Conservation (phyloP, 106 monocot species). For the Narthecium ossifragum region DNA sequence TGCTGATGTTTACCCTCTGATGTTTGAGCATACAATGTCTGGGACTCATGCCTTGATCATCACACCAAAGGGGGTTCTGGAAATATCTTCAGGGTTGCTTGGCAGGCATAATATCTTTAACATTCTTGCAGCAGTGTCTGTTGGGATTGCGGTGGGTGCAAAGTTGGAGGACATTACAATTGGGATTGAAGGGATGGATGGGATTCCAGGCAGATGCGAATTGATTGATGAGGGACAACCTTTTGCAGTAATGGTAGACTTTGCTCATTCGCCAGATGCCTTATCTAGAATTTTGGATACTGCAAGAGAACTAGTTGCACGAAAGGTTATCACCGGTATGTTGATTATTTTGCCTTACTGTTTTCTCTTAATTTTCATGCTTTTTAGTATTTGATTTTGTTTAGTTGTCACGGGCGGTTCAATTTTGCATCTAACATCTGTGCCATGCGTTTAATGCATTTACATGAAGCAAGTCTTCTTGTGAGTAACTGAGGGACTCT, state of each 20-base stretch:
- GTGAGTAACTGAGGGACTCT: too few species aligned
- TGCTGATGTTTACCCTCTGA: slow-evolving; percentile 20
- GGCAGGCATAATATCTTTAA: slow-evolving; percentile 28
- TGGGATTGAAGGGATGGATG: slow-evolving; percentile 22
- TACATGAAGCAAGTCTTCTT: too few species aligned
- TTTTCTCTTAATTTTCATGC: background rate
- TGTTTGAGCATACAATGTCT: slow-evolving; percentile 13
- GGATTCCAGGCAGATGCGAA: slow-evolving; percentile 25
- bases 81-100: slow-evolving; percentile 26
- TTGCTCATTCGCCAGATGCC: slow-evolving; percentile 35
- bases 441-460: too few species aligned
- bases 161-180: slow-evolving; percentile 13
- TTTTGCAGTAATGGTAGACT: slow-evolving; percentile 29
- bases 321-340: slow-evolving; percentile 37
- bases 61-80: slow-evolving; percentile 19
- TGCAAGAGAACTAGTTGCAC: slow-evolving; percentile 27
- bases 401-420: too few species aligned
- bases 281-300: slow-evolving; percentile 27
- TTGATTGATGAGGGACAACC: slow-evolving; percentile 21
- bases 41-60: slow-evolving; percentile 10
- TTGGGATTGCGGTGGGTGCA: slow-evolving; percentile 15
- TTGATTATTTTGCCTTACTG: background rate
- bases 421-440: too few species aligned
- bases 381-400: too few species aligned
- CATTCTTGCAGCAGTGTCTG: slow-evolving; percentile 27